Percentiles rank a stretch among this genome's conserved stretches.
phyloP scores from a whole-genome alignment of 2,329 filamentous ascomycete genomes.

The Calonectria pteridis region DNA sequence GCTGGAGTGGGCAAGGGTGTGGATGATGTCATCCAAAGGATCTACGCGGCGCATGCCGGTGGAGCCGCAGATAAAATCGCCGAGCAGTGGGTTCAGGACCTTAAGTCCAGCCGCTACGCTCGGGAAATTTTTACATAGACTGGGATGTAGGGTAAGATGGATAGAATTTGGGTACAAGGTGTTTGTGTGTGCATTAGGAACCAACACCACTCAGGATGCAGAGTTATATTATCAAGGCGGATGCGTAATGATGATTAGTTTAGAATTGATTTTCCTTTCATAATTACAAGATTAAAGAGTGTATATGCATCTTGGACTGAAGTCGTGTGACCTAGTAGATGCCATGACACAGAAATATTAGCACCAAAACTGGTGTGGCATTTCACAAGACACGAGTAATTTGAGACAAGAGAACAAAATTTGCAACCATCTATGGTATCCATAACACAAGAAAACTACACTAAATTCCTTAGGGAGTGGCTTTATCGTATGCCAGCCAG shows the following conservation, averaged over 20 bases:
- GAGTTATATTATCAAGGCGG: background rate
- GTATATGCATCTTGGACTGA: background rate
- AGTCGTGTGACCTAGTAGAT: background rate
- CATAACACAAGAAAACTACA: background rate
- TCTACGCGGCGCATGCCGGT: background rate
- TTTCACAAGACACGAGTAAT: background rate
- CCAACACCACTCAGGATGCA: background rate
- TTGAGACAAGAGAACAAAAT: background rate
- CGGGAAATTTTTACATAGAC: constrained; percentile 23
- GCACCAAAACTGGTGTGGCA: background rate
- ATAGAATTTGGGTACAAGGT: too few species aligned
- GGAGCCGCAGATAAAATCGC: background rate
- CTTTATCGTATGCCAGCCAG: background rate
- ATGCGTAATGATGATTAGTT: background rate
- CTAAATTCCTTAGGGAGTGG: background rate
- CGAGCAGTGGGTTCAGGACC: constrained; percentile 16
- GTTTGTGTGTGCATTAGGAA: background rate
- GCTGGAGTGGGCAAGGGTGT: constrained; percentile 19
- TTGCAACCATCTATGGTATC: background rate
- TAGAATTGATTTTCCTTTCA: background rate
- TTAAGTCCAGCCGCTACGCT: constrained; percentile 14
- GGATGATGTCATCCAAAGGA: constrained; percentile 16
- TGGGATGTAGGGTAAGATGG: background rate
- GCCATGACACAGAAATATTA: background rate
- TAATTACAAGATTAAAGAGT: background rate